Evolutionary conservation across 495 filamentous ascomycete genomes (phyloP).

Genomic region (Staphylotrichum longicolle): DNA sequence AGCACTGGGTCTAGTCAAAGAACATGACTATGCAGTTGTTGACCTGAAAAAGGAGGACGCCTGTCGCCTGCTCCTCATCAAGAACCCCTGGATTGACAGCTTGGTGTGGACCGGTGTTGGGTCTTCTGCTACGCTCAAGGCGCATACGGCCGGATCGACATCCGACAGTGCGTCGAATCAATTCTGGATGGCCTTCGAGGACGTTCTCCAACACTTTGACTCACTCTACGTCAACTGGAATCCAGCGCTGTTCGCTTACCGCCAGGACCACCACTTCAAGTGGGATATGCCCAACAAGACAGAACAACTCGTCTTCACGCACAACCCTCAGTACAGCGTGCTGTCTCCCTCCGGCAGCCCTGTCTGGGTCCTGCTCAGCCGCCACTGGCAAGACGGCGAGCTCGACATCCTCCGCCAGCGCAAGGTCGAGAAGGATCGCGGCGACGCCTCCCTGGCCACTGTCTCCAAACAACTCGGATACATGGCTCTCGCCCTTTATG

Average conservation of each 20-base stretch:
- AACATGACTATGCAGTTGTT: conserved; percentile 93
- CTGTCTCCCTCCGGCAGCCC: conserved; percentile 53
- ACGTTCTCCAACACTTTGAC: conserved; percentile 85
- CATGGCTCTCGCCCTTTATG: conserved; percentile 82
- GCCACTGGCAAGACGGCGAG: conserved; percentile 66
- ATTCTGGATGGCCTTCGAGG: conserved; percentile 89
- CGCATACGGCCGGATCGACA: conserved; percentile 23
- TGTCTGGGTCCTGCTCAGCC: conserved; percentile 80
- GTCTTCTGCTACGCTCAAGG: conserved; percentile 30
- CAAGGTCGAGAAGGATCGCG: conserved; percentile 26
- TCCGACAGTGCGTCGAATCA: conserved; percentile 55
- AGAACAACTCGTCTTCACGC: conserved; percentile 62
- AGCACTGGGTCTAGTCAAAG: conserved; percentile 74
- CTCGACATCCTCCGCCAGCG: conserved; percentile 41
- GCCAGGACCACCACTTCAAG: conserved; percentile 84
- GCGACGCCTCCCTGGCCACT: conserved; percentile 32
- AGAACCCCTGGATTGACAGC: conserved; percentile 94
- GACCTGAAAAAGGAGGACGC: conserved; percentile 63
- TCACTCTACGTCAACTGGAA: conserved; percentile 98
- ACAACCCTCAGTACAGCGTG: conserved; percentile 82
- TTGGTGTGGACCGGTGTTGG: conserved; percentile 57
- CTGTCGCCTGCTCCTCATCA: conserved; percentile 71
- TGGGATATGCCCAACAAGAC: conserved; percentile 71
- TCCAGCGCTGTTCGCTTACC: conserved; percentile 72
- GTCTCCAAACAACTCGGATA: conserved; percentile 61